These are phyloP conservation scores for Rhododendron ovatum DNA, from an alignment of 148 eudicot species.

Conservation along the genomic window DNA sequence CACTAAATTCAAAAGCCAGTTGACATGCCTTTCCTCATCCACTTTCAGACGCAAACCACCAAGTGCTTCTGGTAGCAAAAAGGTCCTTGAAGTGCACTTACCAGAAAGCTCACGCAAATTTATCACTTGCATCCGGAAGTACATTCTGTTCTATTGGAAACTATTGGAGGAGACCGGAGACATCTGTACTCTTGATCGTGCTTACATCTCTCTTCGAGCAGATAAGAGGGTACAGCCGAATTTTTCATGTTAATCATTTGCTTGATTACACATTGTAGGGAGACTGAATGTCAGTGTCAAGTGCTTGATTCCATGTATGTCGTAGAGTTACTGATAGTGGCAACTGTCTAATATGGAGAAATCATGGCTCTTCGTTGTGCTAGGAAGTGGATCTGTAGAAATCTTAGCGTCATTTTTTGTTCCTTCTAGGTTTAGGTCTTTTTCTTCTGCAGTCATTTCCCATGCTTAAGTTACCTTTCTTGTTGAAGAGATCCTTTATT, in stretches of 20 bases:
- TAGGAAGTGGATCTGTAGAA: slow-evolving; percentile 1
- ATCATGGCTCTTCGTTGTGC: not conserved
- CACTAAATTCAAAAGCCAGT: not conserved
- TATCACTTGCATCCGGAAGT: slow-evolving; percentile 91
- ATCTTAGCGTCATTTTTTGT: not conserved
- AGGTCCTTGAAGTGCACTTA: slow-evolving; percentile 82
- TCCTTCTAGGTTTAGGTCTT: not conserved
- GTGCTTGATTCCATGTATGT: slow-evolving; percentile 2
- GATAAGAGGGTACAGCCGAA: slow-evolving; percentile 82
- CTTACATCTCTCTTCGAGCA: slow-evolving; percentile 71
- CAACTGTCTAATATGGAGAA: slow-evolving; percentile 1
- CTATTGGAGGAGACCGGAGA: slow-evolving; percentile 92
- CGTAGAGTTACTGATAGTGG: not conserved
- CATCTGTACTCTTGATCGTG: slow-evolving; percentile 78
- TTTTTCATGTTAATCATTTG: slow-evolving; percentile 7
- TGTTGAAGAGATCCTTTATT: slow-evolving; percentile 1
- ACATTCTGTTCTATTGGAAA: slow-evolving; percentile 75
- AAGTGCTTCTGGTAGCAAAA: slow-evolving; percentile 60
- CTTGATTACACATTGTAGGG: not conserved
- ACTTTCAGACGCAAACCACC: slow-evolving; percentile 77
- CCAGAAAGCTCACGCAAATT: slow-evolving; percentile 95
- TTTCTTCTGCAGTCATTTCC: not conserved
- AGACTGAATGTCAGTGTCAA: not conserved
- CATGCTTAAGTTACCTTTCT: slow-evolving; percentile 3
- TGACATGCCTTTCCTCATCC: slow-evolving; percentile 14